Evolutionary conservation across 2,329 filamentous ascomycete species (phyloP), one percentile per base, ranked within the genome.

Genomic region (Fusarium odoratissimum): DNA sequence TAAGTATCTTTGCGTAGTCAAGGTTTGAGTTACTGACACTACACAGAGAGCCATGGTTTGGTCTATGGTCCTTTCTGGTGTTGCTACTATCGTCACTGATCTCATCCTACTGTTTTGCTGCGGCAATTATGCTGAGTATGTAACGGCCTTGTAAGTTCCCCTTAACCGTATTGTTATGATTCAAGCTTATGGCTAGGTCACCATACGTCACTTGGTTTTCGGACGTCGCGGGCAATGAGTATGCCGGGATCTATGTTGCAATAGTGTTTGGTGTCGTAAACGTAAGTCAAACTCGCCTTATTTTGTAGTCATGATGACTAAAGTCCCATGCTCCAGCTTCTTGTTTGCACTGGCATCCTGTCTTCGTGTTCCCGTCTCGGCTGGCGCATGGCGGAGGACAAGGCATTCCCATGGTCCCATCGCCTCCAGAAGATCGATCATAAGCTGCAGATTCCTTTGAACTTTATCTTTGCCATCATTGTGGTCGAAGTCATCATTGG

Each of bases 371-470:
- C 67, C 17, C 67, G 67, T 4, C 59, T 70, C 3, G 67, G 58
- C 10, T 70, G 67, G 67, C 49, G 67, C 3, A 64, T 70, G 67
- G 67, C 67, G 0, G 40, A 63, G 17, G 67, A 70, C 3, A 64
- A 30, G 14, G 67, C 67, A 19, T 70, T 70, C 4, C 67, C 67
- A 7, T 69, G 46, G 58, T 70, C 67, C 1, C 9, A 25, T 7
- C 51, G 35, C 12, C 60, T 70, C 4, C 35, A 54, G 2, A 59
- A 49, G 16, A 64, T 70, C 21, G 57, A 64, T 3, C 42, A 16
- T 0, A 60, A 21, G 25, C 25, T 70, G 2, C 52, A 69, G 3
- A 68, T 59, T 1, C 64, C 59, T 5, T 13, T 69, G 1, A 69
- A 68, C 42, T 62, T 63, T 6, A 67, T 69, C 7, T 52, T 48